Percentiles rank a stretch among this genome's conserved stretches.
These are phyloP conservation scores for Leccinum cinnamomeum DNA, from an alignment of 1,284 basidiomycete species.

Conservation along the genomic window DNA sequence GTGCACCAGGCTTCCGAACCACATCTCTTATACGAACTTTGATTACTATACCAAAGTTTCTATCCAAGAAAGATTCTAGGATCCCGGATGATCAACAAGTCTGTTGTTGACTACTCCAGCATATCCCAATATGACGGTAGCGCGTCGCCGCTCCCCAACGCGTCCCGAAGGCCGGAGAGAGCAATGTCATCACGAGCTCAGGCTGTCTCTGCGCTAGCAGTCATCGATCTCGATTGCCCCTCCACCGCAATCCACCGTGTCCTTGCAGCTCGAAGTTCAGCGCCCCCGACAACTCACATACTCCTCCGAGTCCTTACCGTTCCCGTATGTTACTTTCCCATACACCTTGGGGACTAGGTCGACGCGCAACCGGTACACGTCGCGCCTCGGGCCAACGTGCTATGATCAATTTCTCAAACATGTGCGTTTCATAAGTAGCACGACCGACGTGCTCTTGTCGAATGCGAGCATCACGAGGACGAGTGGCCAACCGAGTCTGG, in stretches of 20 bases:
- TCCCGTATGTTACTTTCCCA: too few relatives aligned
- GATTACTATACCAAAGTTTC: neutral
- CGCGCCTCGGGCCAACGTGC: too few relatives aligned
- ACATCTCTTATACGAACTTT: neutral
- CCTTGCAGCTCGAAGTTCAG: neutral
- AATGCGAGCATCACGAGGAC: neutral
- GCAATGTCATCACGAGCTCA: neutral
- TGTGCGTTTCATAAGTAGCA: neutral
- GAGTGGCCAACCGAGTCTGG: neutral
- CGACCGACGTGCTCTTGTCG: neutral
- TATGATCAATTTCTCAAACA: neutral
- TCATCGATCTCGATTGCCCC: neutral
- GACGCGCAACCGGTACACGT: too few relatives aligned
- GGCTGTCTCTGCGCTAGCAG: neutral
- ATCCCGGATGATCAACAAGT: neutral
- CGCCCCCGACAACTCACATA: neutral
- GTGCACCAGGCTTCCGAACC: neutral
- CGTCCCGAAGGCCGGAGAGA: neutral
- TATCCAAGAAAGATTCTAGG: neutral
- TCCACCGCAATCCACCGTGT: neutral
- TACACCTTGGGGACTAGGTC: too few relatives aligned
- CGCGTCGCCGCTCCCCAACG: neutral
- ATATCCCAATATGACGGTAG: neutral
- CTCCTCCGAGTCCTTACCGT: too few relatives aligned
- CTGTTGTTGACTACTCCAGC: neutral